Evolutionary conservation across 1,284 basidiomycete species (phyloP).

Genomic region (Rhodofomes roseus): DNA sequence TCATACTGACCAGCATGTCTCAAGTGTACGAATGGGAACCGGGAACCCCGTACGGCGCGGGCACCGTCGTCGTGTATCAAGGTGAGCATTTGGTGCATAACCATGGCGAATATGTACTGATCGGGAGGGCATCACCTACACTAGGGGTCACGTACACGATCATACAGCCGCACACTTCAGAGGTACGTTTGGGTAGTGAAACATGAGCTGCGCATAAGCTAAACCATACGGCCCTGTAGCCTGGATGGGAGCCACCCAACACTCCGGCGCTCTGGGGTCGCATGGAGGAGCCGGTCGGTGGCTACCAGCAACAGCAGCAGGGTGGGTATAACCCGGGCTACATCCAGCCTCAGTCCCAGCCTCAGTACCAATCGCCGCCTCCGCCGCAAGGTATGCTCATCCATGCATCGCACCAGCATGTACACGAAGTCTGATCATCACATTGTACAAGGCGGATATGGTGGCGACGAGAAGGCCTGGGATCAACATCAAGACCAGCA

Average conservation of each 20-base stretch:
- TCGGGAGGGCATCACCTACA: neutral
- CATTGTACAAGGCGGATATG: neutral
- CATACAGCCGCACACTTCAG: slow-evolving; percentile 67
- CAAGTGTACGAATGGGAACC: slow-evolving; percentile 49
- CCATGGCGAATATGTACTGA: neutral
- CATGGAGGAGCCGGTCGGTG: slow-evolving; percentile 30
- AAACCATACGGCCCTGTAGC: slow-evolving; percentile 27
- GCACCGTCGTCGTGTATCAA: slow-evolving; percentile 55
- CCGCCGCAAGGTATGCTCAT: slow-evolving; percentile 1
- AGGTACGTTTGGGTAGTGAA: slow-evolving; percentile 35
- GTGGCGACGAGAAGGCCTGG: slow-evolving; percentile 17
- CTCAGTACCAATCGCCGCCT: slow-evolving; percentile 23
- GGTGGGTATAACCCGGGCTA: slow-evolving; percentile 15
- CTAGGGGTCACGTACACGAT: slow-evolving; percentile 65
- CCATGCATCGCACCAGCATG: no score
- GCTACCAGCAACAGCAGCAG: slow-evolving; percentile 12
- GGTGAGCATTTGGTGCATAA: slow-evolving; percentile 31
- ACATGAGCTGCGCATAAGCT: neutral
- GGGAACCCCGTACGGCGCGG: slow-evolving; percentile 54
- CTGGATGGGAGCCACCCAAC: slow-evolving; percentile 58
- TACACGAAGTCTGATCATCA: no score
- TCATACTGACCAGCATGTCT: slow-evolving; percentile 1
- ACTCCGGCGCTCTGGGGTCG: slow-evolving; percentile 70
- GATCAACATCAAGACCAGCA: slow-evolving; percentile 32
- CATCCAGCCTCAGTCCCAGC: slow-evolving; percentile 21